phyloP scores from a whole-genome alignment of 257 asterid genomes.

The Avicennia marina region DNA sequence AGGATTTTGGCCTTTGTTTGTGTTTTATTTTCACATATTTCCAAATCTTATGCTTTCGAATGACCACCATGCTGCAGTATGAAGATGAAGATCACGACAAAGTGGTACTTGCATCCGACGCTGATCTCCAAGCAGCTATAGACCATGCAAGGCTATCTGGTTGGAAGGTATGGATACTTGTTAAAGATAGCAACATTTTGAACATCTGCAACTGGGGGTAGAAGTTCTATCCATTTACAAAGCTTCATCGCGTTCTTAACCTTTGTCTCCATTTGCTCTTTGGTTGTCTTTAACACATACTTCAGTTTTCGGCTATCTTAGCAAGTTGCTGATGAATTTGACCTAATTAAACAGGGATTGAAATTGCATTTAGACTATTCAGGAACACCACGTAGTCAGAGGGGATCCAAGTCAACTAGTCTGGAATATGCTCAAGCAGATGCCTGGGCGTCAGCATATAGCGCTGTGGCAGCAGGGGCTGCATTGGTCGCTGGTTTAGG shows the following conservation, averaged over 20 bases:
- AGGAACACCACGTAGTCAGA: conserved; percentile 34
- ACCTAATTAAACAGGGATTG: conserved; percentile 51
- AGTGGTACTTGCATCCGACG: conserved; percentile 80
- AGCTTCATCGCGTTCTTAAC: too few species aligned
- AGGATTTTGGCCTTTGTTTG: not conserved
- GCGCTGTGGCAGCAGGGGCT: conserved; percentile 88
- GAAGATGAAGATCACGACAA: conserved; percentile 94
- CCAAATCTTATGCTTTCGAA: conserved; percentile 10
- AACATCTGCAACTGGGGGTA: not conserved
- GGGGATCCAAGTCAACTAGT: conserved; percentile 32
- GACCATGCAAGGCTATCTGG: conserved; percentile 84
- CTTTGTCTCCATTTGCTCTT: too few species aligned
- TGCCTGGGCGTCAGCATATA: conserved; percentile 70
- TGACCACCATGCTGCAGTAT: conserved; percentile 41
- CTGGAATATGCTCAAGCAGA: conserved; percentile 51
- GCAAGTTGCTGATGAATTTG: too few species aligned
- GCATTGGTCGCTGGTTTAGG: conserved; percentile 80
- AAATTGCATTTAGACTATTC: conserved; percentile 74
- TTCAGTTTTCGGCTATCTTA: too few species aligned
- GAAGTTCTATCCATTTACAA: too few species aligned
- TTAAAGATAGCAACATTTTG: not conserved
- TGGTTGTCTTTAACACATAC: too few species aligned
- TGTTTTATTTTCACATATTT: not conserved
- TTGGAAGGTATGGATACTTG: conserved; percentile 68
- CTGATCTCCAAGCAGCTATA: conserved; percentile 87